A percentile compares a stretch with the other conserved stretches of the same genome.
phyloP scores from a whole-genome alignment of 129 eudicot species.

The Centaurea solstitialis region DNA sequence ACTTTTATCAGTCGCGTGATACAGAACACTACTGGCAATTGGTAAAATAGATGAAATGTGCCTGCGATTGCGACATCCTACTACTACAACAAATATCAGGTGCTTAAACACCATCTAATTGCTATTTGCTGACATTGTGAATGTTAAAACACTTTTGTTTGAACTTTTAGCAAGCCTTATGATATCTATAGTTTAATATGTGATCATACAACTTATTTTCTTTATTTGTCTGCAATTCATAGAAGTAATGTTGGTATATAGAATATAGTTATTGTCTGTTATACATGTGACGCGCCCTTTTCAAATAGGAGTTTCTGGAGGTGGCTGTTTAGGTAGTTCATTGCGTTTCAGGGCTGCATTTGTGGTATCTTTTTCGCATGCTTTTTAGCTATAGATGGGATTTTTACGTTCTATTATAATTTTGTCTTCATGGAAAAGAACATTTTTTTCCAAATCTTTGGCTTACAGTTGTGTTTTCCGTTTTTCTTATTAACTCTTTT shows the following conservation, averaged over 20 bases:
- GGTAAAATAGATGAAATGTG: constrained; percentile 36
- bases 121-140: constrained; percentile 1
- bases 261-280: background rate
- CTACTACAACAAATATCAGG: background rate
- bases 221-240: background rate
- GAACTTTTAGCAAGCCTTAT: background rate
- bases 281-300: background rate
- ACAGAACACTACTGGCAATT: constrained; percentile 63
- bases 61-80: background rate
- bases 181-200: background rate
- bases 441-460: no score
- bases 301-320: background rate
- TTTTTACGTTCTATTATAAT: background rate
- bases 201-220: background rate
- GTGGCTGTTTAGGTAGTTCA: background rate
- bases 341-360: no score
- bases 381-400: background rate
- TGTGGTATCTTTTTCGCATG: background rate
- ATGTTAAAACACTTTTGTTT: background rate
- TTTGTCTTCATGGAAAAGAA: background rate
- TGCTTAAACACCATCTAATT: background rate
- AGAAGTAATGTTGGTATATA: background rate
- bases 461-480: no score
- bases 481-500: no score
- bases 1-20: constrained; percentile 64